phyloP scores from a whole-genome alignment of 495 filamentous ascomycete genomes.

The Trichoderma reesei region DNA sequence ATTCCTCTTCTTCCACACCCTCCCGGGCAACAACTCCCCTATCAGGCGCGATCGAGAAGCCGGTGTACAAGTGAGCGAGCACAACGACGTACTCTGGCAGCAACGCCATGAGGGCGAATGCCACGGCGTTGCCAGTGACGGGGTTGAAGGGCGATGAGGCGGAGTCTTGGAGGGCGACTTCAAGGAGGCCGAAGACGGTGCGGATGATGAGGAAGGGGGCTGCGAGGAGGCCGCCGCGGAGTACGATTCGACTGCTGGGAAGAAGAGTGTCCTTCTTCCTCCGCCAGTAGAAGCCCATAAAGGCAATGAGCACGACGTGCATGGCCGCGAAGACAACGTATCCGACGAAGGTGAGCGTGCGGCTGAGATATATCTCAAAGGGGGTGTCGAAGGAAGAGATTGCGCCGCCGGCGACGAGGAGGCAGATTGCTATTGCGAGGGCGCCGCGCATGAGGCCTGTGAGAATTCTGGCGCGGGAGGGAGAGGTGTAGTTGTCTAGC shows the following conservation, averaged over 20 bases:
- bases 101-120: constrained; percentile 7
- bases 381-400: background rate
- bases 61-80: constrained; percentile 5
- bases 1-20: background rate
- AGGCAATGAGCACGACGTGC: background rate
- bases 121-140: background rate
- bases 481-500: background rate
- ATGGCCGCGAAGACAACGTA: background rate
- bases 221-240: background rate
- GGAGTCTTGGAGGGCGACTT: background rate
- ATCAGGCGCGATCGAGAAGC: constrained; percentile 2
- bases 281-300: background rate
- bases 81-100: constrained; percentile 9
- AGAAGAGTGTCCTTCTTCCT: background rate
- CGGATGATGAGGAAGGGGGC: constrained; percentile 10
- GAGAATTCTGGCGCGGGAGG: background rate
- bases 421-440: background rate
- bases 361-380: background rate
- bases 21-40: background rate
- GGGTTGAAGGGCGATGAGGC: constrained; percentile 5
- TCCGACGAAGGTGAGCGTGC: background rate
- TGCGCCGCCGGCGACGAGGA: background rate
- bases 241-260: background rate
- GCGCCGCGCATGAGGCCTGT: background rate
- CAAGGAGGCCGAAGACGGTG: constrained; percentile 10